Evolutionary conservation across 805 yeast genomes (phyloP), one percentile per base, ranked within the genome.

Genomic region (Metschnikowia gelsemii): DNA sequence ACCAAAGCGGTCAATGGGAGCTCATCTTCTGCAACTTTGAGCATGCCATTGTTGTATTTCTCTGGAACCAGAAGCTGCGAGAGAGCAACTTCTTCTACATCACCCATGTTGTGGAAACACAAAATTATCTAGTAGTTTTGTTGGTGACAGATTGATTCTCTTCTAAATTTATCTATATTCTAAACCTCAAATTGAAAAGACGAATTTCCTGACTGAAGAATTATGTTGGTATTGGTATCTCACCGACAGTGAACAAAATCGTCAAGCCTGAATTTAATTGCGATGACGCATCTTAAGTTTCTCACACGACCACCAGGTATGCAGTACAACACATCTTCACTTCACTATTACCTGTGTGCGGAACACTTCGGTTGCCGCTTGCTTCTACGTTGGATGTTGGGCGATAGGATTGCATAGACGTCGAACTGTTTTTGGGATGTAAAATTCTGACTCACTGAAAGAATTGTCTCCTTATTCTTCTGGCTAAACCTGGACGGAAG

Each of bases 11-110:
- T 21, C 37, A 38, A 31, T 11, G 42, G 42, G 26, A 32, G 26
- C 16, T 38, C 42, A 8, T 38, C 37, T 16, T 38, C 42, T 6
- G 32, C 11, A 3, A 19, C 35, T 5, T 26, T 32, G 27, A 16
- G 27, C 28, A 29, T 17, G 16, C 34, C 21, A 11, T 32, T 14
- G 28, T 22, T 13, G 13, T 32, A 7, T 13, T 32, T 20, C 28
- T 29, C 29, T 14, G 40, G 34, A 8, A 22, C 31, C 27, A 38
- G 39, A 20, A 43, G 31, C 14, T 40, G 28, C 22, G 49, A 32
- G 30, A 48, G 47, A 25, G 45, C 61, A 13, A 62, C 42, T 31
- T 60, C 66, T 32, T 64, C 70, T 4, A 58, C 59, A 5, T 60
- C 58, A 28, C 52, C 50, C 54, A 48, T 49, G 73, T 52, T 32